Percentiles rank a stretch among this genome's conserved stretches.
Evolutionary conservation across 2,329 filamentous ascomycete species (phyloP).

Genomic region (Daldinia eschscholtzii): DNA sequence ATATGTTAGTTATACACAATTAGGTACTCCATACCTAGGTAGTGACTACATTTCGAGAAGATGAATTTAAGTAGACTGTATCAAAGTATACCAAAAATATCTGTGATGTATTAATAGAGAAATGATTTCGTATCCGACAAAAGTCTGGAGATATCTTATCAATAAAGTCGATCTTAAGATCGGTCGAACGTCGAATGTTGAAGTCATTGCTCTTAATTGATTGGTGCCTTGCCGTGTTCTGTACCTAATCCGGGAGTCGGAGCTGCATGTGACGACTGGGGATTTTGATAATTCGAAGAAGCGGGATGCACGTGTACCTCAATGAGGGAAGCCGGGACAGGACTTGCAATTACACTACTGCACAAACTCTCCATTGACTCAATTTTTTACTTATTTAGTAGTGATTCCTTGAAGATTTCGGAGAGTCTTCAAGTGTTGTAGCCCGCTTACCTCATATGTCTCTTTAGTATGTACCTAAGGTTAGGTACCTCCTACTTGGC

Average conservation of each 20-base stretch:
- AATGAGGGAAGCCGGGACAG: slow-evolving; percentile 6
- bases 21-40: too few relatives aligned
- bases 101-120: slow-evolving; percentile 27
- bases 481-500: too few relatives aligned
- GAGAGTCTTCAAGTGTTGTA: neutral
- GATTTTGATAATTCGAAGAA: slow-evolving; percentile 23
- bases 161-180: slow-evolving; percentile 39
- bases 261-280: slow-evolving; percentile 37
- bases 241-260: slow-evolving; percentile 38
- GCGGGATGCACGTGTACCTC: slow-evolving; percentile 38
- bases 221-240: slow-evolving; percentile 19
- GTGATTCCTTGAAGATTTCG: neutral
- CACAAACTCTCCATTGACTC: slow-evolving; percentile 3
- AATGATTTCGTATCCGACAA: slow-evolving; percentile 13
- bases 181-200: slow-evolving; percentile 24
- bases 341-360: neutral
- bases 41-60: too few relatives aligned
- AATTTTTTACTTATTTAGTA: slow-evolving; percentile 1
- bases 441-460: too few relatives aligned
- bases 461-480: neutral
- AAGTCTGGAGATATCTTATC: slow-evolving; percentile 22
- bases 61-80: neutral
- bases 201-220: slow-evolving; percentile 21
- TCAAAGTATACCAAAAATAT: slow-evolving; percentile 1
- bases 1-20: too few relatives aligned